Percentiles rank a stretch among this genome's conserved stretches.
These are phyloP conservation scores for Puccinellia tenuiflora DNA, from an alignment of 176 grass and related monocot genomes.

Conservation along the genomic window DNA sequence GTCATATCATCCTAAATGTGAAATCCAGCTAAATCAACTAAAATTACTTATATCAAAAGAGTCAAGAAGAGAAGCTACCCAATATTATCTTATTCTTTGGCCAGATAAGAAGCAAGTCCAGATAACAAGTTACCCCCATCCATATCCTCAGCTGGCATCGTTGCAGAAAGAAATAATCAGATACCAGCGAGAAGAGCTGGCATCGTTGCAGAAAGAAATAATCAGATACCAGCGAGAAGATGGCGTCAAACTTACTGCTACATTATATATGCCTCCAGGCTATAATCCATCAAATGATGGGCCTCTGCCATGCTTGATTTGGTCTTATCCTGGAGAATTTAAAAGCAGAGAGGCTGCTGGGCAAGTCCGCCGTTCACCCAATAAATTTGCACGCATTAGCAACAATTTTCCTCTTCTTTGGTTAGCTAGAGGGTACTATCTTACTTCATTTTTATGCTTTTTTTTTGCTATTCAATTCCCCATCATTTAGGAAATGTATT, in stretches of 20 bases:
- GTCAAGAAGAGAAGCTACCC: conserved; percentile 70
- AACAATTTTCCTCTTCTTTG: conserved; percentile 82
- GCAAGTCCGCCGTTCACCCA: conserved; percentile 75
- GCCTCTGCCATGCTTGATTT: conserved; percentile 70
- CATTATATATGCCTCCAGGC: conserved; percentile 68
- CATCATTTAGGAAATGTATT: not conserved
- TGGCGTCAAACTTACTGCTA: conserved; percentile 79
- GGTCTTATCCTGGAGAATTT: conserved; percentile 90
- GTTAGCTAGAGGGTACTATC: conserved; percentile 73
- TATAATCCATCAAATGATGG: conserved; percentile 59
- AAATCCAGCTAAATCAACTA: conserved; percentile 59
- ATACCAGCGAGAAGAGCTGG: conserved; percentile 75
- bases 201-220: conserved; percentile 76
- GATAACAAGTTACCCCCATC: conserved; percentile 84
- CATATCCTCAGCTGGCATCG: conserved; percentile 64
- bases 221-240: conserved; percentile 79
- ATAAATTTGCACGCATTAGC: conserved; percentile 69
- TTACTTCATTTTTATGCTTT: conserved; percentile 22
- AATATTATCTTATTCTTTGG: conserved; percentile 68
- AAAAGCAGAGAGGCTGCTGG: conserved; percentile 91
- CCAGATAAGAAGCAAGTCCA: conserved; percentile 61
- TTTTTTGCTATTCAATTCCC: conserved; percentile 1
- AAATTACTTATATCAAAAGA: conserved; percentile 79
- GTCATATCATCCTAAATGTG: conserved; percentile 59
- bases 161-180: conserved; percentile 86